Conservation (phyloP, 176 grass and related monocot genomes). For the Juncus effusus region DNA sequence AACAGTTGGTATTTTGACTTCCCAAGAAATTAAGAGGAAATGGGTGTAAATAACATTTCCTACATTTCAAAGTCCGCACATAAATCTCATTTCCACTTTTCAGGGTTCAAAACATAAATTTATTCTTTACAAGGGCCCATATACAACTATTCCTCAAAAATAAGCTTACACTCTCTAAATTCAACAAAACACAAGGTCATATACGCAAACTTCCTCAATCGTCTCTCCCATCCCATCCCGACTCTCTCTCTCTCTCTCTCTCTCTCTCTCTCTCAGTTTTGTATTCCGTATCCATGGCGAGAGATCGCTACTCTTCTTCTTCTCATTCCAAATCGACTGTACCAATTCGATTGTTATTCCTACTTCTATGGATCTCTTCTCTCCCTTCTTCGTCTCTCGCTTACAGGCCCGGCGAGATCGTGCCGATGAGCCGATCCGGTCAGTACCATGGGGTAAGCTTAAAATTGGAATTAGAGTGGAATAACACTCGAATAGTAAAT, state of each 20-base stretch:
- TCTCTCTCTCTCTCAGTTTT: conserved; percentile 30
- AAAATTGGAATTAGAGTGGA: conserved; percentile 3
- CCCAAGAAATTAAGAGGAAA: too few relatives aligned
- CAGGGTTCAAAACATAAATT: too few relatives aligned
- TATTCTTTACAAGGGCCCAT: too few relatives aligned
- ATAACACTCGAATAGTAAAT: not conserved
- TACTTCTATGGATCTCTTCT: conserved; percentile 29
- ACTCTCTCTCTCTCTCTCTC: not conserved
- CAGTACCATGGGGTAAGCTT: conserved; percentile 82
- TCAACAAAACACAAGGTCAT: conserved; percentile 8
- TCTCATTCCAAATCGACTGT: conserved; percentile 20
- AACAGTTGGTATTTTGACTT: too few relatives aligned
- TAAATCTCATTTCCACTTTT: too few relatives aligned
- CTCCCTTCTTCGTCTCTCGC: conserved; percentile 29
- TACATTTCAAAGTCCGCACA: too few relatives aligned
- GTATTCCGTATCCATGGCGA: conserved; percentile 41
- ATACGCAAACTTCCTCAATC: not conserved
- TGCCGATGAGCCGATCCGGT: conserved; percentile 78
- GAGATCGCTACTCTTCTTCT: conserved; percentile 20
- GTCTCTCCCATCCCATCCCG: not conserved
- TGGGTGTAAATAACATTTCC: too few relatives aligned
- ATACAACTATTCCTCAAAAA: not conserved
- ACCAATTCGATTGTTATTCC: not conserved
- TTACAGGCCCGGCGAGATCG: conserved; percentile 79
- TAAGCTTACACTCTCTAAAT: not conserved